A percentile compares a stretch with the other conserved stretches of the same genome.
Evolutionary conservation across 2,329 filamentous ascomycete species (phyloP).

Genomic region (Nemania bipapillata): DNA sequence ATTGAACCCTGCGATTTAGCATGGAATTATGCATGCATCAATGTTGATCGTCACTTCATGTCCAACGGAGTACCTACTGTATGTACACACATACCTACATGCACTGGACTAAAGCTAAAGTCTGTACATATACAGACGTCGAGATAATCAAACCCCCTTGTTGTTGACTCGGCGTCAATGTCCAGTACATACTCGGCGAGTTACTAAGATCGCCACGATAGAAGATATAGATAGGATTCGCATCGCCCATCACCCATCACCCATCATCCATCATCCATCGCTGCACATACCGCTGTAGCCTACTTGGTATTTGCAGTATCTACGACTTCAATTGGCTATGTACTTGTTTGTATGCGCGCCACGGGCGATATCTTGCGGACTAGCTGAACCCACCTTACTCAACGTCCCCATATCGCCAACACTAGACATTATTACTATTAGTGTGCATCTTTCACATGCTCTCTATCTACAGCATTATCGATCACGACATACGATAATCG

Average conservation of each 20-base stretch:
- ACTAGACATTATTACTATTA: neutral
- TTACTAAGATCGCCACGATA: conserved; percentile 6
- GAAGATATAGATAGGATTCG: neutral
- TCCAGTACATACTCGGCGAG: conserved; percentile 18
- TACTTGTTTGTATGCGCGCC: conserved; percentile 14
- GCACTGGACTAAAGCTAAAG: too few relatives aligned
- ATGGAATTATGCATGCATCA: conserved; percentile 35
- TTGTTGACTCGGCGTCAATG: neutral
- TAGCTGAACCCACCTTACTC: conserved; percentile 4
- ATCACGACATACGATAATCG: conserved; percentile 28
- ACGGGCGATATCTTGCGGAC: neutral
- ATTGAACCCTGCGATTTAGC: conserved; percentile 16
- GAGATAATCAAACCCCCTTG: neutral
- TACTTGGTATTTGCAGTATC: neutral
- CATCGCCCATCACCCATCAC: conserved; percentile 3
- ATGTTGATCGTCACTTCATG: conserved; percentile 33
- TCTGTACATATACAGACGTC: too few relatives aligned
- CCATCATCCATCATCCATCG: neutral
- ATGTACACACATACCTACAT: too few relatives aligned
- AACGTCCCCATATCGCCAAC: conserved; percentile 1
- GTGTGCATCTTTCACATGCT: conserved; percentile 7
- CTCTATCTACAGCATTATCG: neutral
- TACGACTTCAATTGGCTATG: neutral
- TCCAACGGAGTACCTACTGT: neutral
- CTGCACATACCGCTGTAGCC: neutral